Evolutionary conservation across 768 basidiomycete genomes (phyloP), one percentile per base, ranked within the genome.

Genomic region (Leccinum subtestaceum): DNA sequence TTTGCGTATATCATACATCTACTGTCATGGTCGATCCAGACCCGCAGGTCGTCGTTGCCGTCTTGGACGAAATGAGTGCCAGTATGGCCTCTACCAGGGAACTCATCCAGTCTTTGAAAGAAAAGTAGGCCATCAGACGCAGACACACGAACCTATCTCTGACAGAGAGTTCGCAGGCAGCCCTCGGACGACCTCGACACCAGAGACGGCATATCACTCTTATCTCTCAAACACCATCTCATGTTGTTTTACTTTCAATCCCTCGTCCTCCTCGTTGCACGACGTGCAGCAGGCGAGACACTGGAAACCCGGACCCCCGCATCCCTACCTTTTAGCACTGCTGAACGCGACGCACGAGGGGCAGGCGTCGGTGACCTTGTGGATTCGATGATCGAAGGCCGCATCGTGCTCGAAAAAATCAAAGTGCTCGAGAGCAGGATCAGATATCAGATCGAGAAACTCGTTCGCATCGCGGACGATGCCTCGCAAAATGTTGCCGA

Each of bases 361-460:
- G 66, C 73, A 6, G 78, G 74, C n/a, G 70, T 81, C 0, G 92
- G 92, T 2, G 92, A 95, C 71, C 67, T 92, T 6, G 86, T 94
- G 7, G 89, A 91, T 65, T 82, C 84, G 1, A 82, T 93, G 78
- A 80, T 95, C 32, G 86, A 96, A 68, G 81, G 82, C 19, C 84
- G 94, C 12, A 77, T 95, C 47, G 84, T 93, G 9, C 81, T 98
- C 48, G 97, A 99, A 70, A 98, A 97, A 76, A 80, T 89, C 51
- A 88, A 88, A 59, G 80, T 84, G 0, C 80, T 99, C 23, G 95
- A 98, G 73, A 79, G 80, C 55, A 87, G 91, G 68, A 89, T 99
- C 82, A 85, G 83, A 51, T 98, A 99, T 72, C 97, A 98, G 71
- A 93, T 99, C 66, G 94, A 98, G 64, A 98, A 98, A 71, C 83